phyloP scores from a whole-genome alignment of 306 rosid genomes.

The Quercus gilva region DNA sequence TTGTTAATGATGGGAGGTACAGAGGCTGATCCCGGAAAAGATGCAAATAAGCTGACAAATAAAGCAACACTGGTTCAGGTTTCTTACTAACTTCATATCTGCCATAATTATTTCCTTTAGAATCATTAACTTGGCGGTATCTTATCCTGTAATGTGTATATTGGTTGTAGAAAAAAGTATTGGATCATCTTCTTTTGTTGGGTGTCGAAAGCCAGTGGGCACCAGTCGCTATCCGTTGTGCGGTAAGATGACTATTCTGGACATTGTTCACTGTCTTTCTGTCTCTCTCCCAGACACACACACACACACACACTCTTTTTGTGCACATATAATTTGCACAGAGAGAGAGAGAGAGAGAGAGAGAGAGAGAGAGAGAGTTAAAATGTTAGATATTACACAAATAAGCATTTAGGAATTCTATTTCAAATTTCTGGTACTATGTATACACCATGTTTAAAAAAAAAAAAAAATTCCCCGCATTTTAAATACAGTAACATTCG shows the following conservation, averaged over 20 bases:
- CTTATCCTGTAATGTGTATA: constrained; percentile 29
- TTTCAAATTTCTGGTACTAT: background rate
- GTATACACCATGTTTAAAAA: background rate
- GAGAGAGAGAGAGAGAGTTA: background rate
- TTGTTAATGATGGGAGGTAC: constrained; percentile 70
- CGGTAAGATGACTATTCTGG: constrained; percentile 42
- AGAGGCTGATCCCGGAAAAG: constrained; percentile 75
- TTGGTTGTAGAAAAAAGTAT: constrained; percentile 61
- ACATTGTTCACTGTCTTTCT: background rate
- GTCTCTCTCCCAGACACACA: background rate
- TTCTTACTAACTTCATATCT: constrained; percentile 14
- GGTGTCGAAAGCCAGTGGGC: constrained; percentile 96
- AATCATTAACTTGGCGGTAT: constrained; percentile 20
- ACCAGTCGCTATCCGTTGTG: constrained; percentile 78
- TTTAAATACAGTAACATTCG: background rate
- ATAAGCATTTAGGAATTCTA: background rate
- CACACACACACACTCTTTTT: background rate
- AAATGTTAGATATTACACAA: background rate
- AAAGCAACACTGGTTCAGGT: constrained; percentile 86
- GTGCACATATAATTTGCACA: background rate
- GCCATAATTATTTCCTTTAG: constrained; percentile 19
- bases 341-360: background rate
- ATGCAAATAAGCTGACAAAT: constrained; percentile 68
- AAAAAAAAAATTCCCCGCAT: background rate
- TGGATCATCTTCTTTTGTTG: constrained; percentile 81